Base-by-base conservation (phyloP, 352 stramenopile genomes). In the Blastocystis sp. region DNA sequence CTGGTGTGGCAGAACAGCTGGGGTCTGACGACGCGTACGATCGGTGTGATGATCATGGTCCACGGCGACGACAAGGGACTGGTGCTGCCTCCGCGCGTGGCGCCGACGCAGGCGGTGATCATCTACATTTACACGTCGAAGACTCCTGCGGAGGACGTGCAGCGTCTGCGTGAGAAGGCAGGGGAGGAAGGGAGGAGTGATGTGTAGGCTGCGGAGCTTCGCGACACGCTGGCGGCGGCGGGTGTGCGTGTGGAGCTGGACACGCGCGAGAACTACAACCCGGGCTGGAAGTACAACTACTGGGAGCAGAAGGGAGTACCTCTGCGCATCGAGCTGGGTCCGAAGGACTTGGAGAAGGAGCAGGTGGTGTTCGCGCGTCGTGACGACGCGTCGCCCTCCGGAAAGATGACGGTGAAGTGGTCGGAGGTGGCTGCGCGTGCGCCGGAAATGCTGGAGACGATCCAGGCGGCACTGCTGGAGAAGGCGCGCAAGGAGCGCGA, bases 31-130 rank as follows among this genome's bases (percentile, higher is more conserved):
- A 99, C 96, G 21, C 93, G 96, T 59, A 97, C 94, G 54, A 94
- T 99, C 76, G 96, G 96, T 88, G 96, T 99, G 6, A 98, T 98
- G 94, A 93, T 99, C 84, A 99, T 99, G 96, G 94, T 98, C 49
- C 96, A 99, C 89, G 96, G 95, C 64, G 96, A 99, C 90, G 94
- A 99, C 90, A 97, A 97, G 88, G 96, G 96, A 34, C 90, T 99
- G n/a, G 96, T 99, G 32, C 88, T 99, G 51, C 96, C 96, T 40
- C 96, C 96, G 27, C 92, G 92, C 63, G 93, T 99, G n/a, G 94
- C 96, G 40, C 96, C 96, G 0, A 88, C 95, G 4, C 96, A 99
- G 87, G 93, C 92, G 49, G 90, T 97, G n/a, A 92, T 97, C 75
- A 91, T 98, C 36, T 93, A 94, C 11, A 97, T 97, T 44, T 89